Conservation (phyloP, 2,329 filamentous ascomycete genomes). For the Claviceps monticola region DNA sequence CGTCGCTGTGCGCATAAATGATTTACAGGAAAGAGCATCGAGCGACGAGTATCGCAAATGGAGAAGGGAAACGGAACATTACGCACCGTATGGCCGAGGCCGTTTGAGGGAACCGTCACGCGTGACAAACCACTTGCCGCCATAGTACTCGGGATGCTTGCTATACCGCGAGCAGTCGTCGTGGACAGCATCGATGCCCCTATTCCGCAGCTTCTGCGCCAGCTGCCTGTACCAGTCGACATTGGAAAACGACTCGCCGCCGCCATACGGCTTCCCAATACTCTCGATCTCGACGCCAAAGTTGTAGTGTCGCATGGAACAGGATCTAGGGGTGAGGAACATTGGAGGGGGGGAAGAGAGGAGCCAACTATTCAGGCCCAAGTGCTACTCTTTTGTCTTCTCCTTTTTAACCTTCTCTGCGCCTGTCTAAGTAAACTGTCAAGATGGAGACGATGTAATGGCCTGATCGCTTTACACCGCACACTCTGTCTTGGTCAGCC, state of each 20-base stretch:
- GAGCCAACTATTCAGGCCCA: neutral
- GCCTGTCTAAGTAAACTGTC: neutral
- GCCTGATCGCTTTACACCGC: no score
- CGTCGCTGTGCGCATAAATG: neutral
- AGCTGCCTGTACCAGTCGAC: slow-evolving; percentile 27
- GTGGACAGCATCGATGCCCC: slow-evolving; percentile 22
- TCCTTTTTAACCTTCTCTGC: neutral
- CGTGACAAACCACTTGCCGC: slow-evolving; percentile 28
- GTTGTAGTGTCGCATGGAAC: slow-evolving; percentile 20
- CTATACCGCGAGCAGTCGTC: slow-evolving; percentile 25
- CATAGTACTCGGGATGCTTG: slow-evolving; percentile 28
- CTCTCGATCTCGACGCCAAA: slow-evolving; percentile 27
- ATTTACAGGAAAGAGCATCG: no score
- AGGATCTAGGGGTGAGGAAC: neutral
- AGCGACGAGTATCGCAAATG: no score
- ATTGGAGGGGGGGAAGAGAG: neutral
- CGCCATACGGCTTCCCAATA: slow-evolving; percentile 23
- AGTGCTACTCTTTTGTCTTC: no score
- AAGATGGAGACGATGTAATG: neutral
- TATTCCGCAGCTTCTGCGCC: slow-evolving; percentile 24
- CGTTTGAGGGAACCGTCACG: slow-evolving; percentile 25
- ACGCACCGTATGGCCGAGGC: slow-evolving; percentile 21
- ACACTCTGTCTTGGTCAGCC: neutral
- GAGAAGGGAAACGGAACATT: neutral
- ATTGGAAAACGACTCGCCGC: slow-evolving; percentile 22